A percentile compares a stretch with the other conserved stretches of the same genome.
Evolutionary conservation across 2,329 filamentous ascomycete species (phyloP).

Genomic region (Claviceps citrina): DNA sequence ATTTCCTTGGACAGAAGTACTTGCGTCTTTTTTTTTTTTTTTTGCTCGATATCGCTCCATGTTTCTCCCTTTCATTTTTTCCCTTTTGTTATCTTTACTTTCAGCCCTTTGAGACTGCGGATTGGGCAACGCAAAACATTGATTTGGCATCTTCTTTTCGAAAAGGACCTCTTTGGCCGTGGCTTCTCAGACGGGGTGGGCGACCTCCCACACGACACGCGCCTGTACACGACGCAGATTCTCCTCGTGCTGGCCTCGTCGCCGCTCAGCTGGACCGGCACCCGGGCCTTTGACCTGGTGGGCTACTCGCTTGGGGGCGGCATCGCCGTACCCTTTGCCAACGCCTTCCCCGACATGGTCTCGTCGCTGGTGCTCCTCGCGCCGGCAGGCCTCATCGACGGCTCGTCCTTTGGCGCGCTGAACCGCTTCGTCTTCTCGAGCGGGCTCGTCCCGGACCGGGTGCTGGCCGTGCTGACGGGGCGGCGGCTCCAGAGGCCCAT

Average conservation of each 20-base stretch:
- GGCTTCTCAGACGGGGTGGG: slow-evolving; percentile 51
- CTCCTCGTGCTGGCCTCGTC: slow-evolving; percentile 57
- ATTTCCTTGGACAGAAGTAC: too few relatives aligned
- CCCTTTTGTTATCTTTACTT: neutral
- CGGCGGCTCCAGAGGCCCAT: slow-evolving; percentile 35
- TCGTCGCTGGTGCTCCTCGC: slow-evolving; percentile 60
- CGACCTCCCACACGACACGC: slow-evolving; percentile 55
- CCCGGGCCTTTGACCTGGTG: slow-evolving; percentile 45
- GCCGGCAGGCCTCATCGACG: slow-evolving; percentile 57
- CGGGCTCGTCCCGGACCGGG: slow-evolving; percentile 35
- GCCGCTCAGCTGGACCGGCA: slow-evolving; percentile 49
- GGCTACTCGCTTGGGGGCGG: slow-evolving; percentile 77
- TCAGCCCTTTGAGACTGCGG: too few relatives aligned
- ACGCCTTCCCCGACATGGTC: slow-evolving; percentile 55
- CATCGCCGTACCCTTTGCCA: slow-evolving; percentile 59
- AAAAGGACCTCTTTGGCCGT: slow-evolving; percentile 48
- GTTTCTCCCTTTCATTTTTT: neutral
- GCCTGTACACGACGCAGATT: slow-evolving; percentile 58
- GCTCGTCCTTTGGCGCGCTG: slow-evolving; percentile 33
- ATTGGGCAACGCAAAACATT: too few relatives aligned
- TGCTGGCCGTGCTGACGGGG: slow-evolving; percentile 34
- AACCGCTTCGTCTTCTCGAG: slow-evolving; percentile 38
- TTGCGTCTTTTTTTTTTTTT: too few relatives aligned
- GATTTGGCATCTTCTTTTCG: too few relatives aligned
- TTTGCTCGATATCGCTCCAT: neutral